Evolutionary conservation across 257 asterid genomes (phyloP).

Genomic region (Solanum ahanhuiri): DNA sequence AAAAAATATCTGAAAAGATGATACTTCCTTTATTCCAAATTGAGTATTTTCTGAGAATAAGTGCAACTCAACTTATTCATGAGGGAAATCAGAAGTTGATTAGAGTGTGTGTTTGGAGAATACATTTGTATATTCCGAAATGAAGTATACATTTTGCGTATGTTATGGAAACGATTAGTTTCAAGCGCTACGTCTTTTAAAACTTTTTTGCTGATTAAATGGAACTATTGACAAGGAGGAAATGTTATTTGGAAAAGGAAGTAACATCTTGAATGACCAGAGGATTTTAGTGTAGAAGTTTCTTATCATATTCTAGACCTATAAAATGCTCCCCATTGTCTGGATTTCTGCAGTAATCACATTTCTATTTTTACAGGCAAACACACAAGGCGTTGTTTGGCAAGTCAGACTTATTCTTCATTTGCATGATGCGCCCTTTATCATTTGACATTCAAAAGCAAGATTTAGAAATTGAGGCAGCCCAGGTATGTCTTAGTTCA

Average conservation of each 20-base stretch:
- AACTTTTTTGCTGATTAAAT: neutral
- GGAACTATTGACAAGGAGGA: neutral
- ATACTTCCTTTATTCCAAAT: neutral
- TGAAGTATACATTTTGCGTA: neutral
- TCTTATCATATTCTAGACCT: neutral
- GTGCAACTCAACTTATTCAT: neutral
- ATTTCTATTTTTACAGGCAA: slow-evolving; percentile 31
- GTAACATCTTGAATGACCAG: neutral
- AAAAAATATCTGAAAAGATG: neutral
- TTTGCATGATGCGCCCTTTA: slow-evolving; percentile 57
- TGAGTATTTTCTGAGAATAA: neutral
- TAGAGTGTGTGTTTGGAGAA: neutral
- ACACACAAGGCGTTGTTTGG: slow-evolving; percentile 38
- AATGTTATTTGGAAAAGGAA: neutral
- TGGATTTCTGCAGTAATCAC: neutral
- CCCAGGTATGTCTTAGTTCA: slow-evolving; percentile 31
- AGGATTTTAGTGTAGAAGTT: neutral
- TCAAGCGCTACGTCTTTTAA: neutral
- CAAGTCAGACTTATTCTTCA: slow-evolving; percentile 7
- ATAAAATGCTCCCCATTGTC: neutral
- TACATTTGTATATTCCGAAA: neutral
- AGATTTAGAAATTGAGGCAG: slow-evolving; percentile 69
- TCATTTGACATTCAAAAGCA: slow-evolving; percentile 54
- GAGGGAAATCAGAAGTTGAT: neutral
- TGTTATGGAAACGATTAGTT: neutral